A percentile compares a stretch with the other conserved stretches of the same genome.
Conservation (phyloP, 1,139 yeast genomes). For the Saccharomyces pastorianus region DNA sequence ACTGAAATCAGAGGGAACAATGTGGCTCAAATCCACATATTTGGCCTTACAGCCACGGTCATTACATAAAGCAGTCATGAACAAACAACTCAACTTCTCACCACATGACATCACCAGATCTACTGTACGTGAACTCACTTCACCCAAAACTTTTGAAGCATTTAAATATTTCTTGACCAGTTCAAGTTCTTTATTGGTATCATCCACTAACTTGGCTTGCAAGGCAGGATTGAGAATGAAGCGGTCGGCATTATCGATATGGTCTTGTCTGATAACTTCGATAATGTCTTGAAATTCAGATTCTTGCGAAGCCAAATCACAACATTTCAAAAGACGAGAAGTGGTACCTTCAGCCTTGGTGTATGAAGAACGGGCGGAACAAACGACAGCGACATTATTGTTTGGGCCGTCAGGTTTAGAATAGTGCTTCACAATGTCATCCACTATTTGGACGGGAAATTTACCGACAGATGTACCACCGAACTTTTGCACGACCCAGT, state of each 20-base stretch:
- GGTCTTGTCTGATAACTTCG: slow-evolving; percentile 66
- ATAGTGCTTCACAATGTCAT: slow-evolving; percentile 68
- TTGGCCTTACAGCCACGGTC: slow-evolving; percentile 71
- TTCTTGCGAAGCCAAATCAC: slow-evolving; percentile 58
- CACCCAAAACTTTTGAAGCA: slow-evolving; percentile 89
- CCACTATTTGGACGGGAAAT: slow-evolving; percentile 76
- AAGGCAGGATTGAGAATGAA: slow-evolving; percentile 43
- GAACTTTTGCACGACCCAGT: slow-evolving; percentile 88
- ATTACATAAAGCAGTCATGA: slow-evolving; percentile 75
- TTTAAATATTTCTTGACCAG: slow-evolving; percentile 61
- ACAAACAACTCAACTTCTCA: slow-evolving; percentile 83
- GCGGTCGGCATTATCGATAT: slow-evolving; percentile 59
- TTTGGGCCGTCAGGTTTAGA: slow-evolving; percentile 33
- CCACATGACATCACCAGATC: slow-evolving; percentile 91
- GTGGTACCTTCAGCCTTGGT: slow-evolving; percentile 95
- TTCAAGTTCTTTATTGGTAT: slow-evolving; percentile 57
- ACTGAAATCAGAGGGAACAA: slow-evolving; percentile 52
- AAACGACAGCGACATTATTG: slow-evolving; percentile 84
- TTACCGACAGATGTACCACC: slow-evolving; percentile 99
- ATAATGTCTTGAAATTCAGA: slow-evolving; percentile 47
- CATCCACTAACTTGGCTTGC: slow-evolving; percentile 42
- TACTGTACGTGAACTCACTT: slow-evolving; percentile 77
- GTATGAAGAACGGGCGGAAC: slow-evolving; percentile 88
- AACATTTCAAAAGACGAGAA: slow-evolving; percentile 68
- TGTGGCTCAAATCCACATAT: slow-evolving; percentile 69